Conservation (phyloP, 140 eudicot species). For the Bidens hawaiensis region DNA sequence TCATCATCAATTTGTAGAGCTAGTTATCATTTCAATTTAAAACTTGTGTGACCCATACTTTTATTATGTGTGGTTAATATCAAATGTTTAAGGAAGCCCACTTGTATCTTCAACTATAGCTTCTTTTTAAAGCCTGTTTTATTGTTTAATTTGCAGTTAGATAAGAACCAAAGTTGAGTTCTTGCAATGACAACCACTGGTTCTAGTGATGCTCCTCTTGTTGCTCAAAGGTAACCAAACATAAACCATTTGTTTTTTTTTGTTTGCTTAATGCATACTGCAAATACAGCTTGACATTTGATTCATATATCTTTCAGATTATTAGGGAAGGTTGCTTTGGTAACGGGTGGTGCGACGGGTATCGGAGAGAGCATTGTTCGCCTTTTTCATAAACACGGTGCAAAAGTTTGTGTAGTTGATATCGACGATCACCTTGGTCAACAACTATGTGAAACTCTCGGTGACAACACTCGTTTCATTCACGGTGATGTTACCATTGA, state of each 20-base stretch:
- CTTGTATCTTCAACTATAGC: slow-evolving; percentile 5
- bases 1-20: not conserved
- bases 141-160: slow-evolving; percentile 18
- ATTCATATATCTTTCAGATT: slow-evolving; percentile 51
- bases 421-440: slow-evolving; percentile 63
- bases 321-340: slow-evolving; percentile 80
- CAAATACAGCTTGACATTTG: not conserved
- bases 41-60: slow-evolving; percentile 8
- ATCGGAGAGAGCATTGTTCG: slow-evolving; percentile 95
- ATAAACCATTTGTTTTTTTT: slow-evolving; percentile 3
- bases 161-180: slow-evolving; percentile 1
- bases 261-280: not conserved
- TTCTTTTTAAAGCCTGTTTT: not conserved
- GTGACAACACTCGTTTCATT: slow-evolving; percentile 40
- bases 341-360: slow-evolving; percentile 93
- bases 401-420: slow-evolving; percentile 80
- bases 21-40: slow-evolving; percentile 9
- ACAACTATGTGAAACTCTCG: slow-evolving; percentile 42
- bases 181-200: slow-evolving; percentile 27
- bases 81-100: not conserved
- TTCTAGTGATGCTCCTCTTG: slow-evolving; percentile 30
- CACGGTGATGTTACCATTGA: slow-evolving; percentile 82
- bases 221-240: slow-evolving; percentile 31
- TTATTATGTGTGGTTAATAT: slow-evolving; percentile 19
- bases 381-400: slow-evolving; percentile 77